A percentile compares a stretch with the other conserved stretches of the same genome.
Conservation (phyloP, 2,329 filamentous ascomycete genomes). For the Pyrenochaeta sp. region DNA sequence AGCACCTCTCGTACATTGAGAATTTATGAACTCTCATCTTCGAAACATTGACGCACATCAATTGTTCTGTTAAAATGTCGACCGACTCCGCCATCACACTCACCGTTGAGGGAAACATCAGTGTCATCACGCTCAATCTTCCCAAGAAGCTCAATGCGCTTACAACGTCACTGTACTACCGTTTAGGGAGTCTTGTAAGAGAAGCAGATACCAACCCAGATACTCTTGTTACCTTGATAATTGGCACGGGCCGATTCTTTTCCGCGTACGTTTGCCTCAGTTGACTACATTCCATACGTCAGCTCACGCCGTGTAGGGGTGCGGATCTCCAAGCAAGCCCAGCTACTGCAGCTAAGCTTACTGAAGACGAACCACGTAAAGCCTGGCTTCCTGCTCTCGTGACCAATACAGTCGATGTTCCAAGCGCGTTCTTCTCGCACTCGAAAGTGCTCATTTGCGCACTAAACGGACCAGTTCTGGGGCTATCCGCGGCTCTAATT, state of each 20-base stretch:
- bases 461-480: constrained; percentile 7
- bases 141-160: constrained; percentile 8
- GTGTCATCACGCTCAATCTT: constrained; percentile 5
- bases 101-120: neutral
- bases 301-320: constrained; percentile 61
- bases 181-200: constrained; percentile 4
- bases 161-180: neutral
- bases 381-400: neutral
- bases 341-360: too few relatives aligned
- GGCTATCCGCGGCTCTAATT: constrained; percentile 6
- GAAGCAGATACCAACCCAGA: constrained; percentile 3
- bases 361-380: neutral
- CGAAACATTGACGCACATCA: too few relatives aligned
- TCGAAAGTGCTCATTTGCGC: constrained; percentile 7
- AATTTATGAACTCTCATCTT: too few relatives aligned
- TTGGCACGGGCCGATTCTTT: constrained; percentile 5
- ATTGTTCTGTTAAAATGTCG: too few relatives aligned
- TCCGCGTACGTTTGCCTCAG: constrained; percentile 1
- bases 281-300: too few relatives aligned
- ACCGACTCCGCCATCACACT: neutral
- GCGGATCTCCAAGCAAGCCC: constrained; percentile 69
- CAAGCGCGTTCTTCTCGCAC: constrained; percentile 7
- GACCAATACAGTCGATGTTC: constrained; percentile 5
- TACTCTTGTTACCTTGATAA: constrained; percentile 3
- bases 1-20: too few relatives aligned